Evolutionary conservation across 2,329 filamentous ascomycete species (phyloP).

Genomic region (Pseudocercospora macadamiae): DNA sequence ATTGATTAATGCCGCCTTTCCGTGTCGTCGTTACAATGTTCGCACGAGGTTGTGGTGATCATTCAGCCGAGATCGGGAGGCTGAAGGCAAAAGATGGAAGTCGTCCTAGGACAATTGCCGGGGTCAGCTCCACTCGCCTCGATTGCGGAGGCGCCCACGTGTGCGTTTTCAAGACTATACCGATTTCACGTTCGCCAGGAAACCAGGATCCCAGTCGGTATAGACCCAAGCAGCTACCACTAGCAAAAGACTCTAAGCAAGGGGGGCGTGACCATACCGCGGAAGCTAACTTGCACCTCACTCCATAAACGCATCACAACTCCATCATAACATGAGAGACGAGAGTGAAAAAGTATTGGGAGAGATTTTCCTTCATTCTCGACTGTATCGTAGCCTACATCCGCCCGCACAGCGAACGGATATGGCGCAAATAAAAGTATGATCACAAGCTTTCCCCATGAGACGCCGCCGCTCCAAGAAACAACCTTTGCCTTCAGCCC

Average conservation of each 20-base stretch:
- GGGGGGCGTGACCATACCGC: slow-evolving; percentile 2
- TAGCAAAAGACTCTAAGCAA: background rate
- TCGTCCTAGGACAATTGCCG: too few relatives aligned
- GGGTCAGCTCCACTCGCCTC: too few relatives aligned
- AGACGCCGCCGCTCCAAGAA: slow-evolving; percentile 1
- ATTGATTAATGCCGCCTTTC: too few relatives aligned
- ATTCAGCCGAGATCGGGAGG: slow-evolving; percentile 1
- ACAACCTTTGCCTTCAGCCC: background rate
- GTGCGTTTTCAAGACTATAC: too few relatives aligned
- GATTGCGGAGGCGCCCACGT: background rate
- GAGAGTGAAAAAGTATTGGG: background rate
- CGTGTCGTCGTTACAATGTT: background rate
- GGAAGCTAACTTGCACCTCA: slow-evolving; percentile 1
- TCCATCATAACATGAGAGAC: background rate
- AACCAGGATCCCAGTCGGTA: background rate
- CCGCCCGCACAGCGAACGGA: background rate
- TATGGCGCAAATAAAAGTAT: background rate
- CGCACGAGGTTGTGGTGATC: background rate
- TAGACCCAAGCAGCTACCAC: background rate
- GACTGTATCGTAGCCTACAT: background rate
- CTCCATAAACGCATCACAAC: background rate
- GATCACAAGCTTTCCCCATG: background rate
- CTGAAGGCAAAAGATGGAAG: background rate
- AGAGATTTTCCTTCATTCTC: background rate
- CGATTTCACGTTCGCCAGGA: background rate